Evolutionary conservation across 2,329 filamentous ascomycete species (phyloP).

Genomic region (Microsporum canis): DNA sequence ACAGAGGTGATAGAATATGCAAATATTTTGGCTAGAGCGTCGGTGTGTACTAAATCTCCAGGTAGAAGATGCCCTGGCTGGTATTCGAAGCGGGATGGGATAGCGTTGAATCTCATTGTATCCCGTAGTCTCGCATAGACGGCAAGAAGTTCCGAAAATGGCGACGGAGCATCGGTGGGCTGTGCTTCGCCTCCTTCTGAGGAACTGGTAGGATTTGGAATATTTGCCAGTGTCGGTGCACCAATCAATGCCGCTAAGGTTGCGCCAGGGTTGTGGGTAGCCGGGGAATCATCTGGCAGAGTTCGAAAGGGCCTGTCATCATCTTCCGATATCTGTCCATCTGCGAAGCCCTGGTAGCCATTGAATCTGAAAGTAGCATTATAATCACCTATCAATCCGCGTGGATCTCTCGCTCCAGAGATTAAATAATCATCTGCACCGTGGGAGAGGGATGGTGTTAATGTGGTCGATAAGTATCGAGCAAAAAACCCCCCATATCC

Average conservation of each 20-base stretch:
- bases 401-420: neutral
- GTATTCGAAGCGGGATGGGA: slow-evolving; percentile 38
- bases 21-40: slow-evolving; percentile 41
- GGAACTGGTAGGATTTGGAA: neutral
- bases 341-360: neutral
- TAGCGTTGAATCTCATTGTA: slow-evolving; percentile 42
- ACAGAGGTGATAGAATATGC: slow-evolving; percentile 78
- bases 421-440: slow-evolving; percentile 27
- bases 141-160: slow-evolving; percentile 39
- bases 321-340: neutral
- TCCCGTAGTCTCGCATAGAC: slow-evolving; percentile 48
- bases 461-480: slow-evolving; percentile 40
- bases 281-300: neutral
- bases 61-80: slow-evolving; percentile 28
- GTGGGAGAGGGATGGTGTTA: slow-evolving; percentile 41
- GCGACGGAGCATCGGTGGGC: slow-evolving; percentile 19
- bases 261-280: neutral
- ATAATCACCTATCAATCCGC: neutral
- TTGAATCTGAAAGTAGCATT: neutral
- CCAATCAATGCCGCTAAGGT: neutral
- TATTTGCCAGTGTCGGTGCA: neutral
- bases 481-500: slow-evolving; percentile 40
- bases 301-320: neutral
- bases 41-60: slow-evolving; percentile 41
- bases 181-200: slow-evolving; percentile 8